phyloP scores from a whole-genome alignment of 352 stramenopile species.

The Globisporangium emineosum region DNA sequence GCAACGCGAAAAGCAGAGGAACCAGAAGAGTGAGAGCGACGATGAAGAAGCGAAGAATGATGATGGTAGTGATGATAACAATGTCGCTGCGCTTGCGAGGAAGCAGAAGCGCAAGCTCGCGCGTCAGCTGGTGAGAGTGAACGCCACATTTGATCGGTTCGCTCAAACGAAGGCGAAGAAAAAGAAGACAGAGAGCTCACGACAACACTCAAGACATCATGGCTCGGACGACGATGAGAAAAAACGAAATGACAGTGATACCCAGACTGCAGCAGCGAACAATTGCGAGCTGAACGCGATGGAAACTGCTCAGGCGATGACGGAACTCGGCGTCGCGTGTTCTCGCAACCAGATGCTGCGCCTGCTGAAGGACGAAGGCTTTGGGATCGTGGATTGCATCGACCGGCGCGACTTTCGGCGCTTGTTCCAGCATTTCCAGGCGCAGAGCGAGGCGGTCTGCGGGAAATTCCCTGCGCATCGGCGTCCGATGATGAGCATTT shows the following conservation, averaged over 20 bases:
- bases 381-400: conserved; percentile 35
- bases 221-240: conserved; percentile 20
- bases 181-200: background rate
- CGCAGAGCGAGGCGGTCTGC: conserved; percentile 20
- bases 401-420: conserved; percentile 30
- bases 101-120: conserved; percentile 13
- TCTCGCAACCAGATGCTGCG: conserved; percentile 60
- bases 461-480: conserved; percentile 8
- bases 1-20: background rate
- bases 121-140: conserved; percentile 13
- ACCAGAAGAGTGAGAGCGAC: conserved; percentile 13
- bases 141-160: conserved; percentile 23
- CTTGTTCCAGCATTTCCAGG: conserved; percentile 38
- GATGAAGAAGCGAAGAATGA: conserved; percentile 5
- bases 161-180: background rate
- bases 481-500: background rate
- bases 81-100: background rate
- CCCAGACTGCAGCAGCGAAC: conserved; percentile 1
- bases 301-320: conserved; percentile 62
- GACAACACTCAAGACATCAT: background rate
- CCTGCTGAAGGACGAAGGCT: conserved; percentile 46
- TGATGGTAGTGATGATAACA: background rate
- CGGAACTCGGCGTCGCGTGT: conserved; percentile 61
- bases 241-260: conserved; percentile 33
- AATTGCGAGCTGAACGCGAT: conserved; percentile 31